Conservation (phyloP, 2,329 filamentous ascomycete species). For the Mycosphaerelloides madeirae region DNA sequence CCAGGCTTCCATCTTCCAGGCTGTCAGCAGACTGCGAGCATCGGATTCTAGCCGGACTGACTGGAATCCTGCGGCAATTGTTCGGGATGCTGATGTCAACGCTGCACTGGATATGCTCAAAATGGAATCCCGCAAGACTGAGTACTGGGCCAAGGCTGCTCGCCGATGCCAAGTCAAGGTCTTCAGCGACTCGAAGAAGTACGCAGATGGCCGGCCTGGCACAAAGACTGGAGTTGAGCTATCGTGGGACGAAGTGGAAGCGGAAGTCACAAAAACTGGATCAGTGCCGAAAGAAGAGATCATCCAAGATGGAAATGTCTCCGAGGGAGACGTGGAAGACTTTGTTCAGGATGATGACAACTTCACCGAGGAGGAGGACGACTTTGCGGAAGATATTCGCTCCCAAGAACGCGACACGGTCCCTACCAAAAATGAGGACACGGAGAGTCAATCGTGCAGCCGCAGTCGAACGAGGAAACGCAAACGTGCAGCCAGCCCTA, state of each 20-base stretch:
- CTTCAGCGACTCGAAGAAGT: slow-evolving; percentile 30
- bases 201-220: slow-evolving; percentile 22
- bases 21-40: slow-evolving; percentile 62
- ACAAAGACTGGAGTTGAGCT: slow-evolving; percentile 25
- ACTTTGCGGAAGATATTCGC: neutral
- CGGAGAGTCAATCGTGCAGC: neutral
- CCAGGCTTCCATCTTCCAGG: slow-evolving; percentile 63
- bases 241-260: slow-evolving; percentile 41
- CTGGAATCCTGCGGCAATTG: slow-evolving; percentile 20
- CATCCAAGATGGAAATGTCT: slow-evolving; percentile 41
- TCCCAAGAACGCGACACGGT: neutral
- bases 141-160: slow-evolving; percentile 51
- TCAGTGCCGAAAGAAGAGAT: slow-evolving; percentile 35
- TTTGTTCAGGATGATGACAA: slow-evolving; percentile 14
- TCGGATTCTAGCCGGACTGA: slow-evolving; percentile 26
- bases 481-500: slow-evolving; percentile 17
- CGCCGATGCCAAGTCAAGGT: slow-evolving; percentile 52
- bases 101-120: slow-evolving; percentile 53
- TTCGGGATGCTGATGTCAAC: slow-evolving; percentile 45
- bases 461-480: slow-evolving; percentile 9
- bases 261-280: slow-evolving; percentile 29
- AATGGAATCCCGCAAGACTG: slow-evolving; percentile 42
- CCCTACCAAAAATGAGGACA: slow-evolving; percentile 1
- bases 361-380: slow-evolving; percentile 9
- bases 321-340: slow-evolving; percentile 13